These are phyloP conservation scores for Coemansia sp. DNA, from an alignment of 192 early-diverging fungal genomes.

Conservation along the genomic window DNA sequence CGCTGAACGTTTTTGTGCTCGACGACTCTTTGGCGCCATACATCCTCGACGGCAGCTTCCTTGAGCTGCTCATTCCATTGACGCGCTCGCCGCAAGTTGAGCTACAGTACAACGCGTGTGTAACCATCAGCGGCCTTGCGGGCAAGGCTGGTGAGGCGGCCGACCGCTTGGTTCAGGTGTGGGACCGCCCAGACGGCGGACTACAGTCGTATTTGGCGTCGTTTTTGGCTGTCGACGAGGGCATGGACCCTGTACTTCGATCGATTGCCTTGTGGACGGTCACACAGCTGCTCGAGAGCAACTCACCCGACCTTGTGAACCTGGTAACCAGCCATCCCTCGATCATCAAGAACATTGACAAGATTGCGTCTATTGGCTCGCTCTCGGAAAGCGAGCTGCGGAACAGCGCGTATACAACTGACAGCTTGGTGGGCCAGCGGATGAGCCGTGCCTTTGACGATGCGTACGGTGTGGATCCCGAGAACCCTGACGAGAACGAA, in stretches of 20 bases:
- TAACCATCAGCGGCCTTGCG: conserved; percentile 71
- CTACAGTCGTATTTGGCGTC: conserved; percentile 68
- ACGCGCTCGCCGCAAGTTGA: conserved; percentile 57
- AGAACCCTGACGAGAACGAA: conserved; percentile 28
- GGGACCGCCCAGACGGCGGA: conserved; percentile 65
- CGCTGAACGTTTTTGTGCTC: conserved; percentile 77
- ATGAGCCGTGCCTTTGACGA: conserved; percentile 39
- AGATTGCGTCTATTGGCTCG: conserved; percentile 32
- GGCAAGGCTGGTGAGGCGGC: conserved; percentile 60
- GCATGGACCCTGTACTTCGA: conserved; percentile 68
- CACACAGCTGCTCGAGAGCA: conserved; percentile 69
- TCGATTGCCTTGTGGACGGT: conserved; percentile 87
- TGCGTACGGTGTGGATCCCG: conserved; percentile 19
- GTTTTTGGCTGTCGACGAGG: conserved; percentile 62
- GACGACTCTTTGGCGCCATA: conserved; percentile 71
- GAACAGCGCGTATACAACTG: conserved; percentile 35
- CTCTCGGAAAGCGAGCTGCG: conserved; percentile 19
- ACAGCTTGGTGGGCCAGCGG: conserved; percentile 22
- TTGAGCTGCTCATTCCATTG: conserved; percentile 69
- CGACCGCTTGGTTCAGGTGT: conserved; percentile 63
- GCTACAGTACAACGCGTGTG: conserved; percentile 76
- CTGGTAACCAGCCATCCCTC: conserved; percentile 51
- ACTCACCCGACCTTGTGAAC: conserved; percentile 41
- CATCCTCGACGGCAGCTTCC: conserved; percentile 60
- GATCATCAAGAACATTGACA: conserved; percentile 47